Conservation (phyloP, 108 stramenopile species). For the Mediolabrus comicus region DNA sequence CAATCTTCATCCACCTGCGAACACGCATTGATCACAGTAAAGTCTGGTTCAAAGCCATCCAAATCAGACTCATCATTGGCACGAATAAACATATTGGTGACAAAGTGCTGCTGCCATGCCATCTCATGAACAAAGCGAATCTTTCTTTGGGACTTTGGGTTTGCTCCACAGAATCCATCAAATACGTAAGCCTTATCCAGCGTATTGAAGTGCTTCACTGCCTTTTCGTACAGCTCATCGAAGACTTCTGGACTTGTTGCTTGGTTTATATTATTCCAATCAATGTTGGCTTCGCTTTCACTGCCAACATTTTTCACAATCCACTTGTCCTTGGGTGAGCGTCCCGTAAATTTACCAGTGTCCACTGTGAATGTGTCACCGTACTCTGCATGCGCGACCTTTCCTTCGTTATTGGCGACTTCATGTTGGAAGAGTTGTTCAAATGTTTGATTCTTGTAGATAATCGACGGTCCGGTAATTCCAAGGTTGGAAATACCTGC, state of each 20-base stretch:
- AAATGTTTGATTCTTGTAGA: slow-evolving; percentile 92
- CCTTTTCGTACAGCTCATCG: slow-evolving; percentile 92
- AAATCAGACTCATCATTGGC: slow-evolving; percentile 71
- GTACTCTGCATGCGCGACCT: slow-evolving; percentile 77
- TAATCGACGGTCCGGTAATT: slow-evolving; percentile 74
- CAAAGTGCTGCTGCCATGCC: slow-evolving; percentile 98
- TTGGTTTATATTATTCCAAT: slow-evolving; percentile 95
- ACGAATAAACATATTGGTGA: slow-evolving; percentile 98
- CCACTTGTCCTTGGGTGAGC: slow-evolving; percentile 96
- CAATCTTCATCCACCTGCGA: slow-evolving; percentile 87
- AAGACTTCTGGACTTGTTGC: slow-evolving; percentile 90
- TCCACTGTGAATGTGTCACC: slow-evolving; percentile 93
- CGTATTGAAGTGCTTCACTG: slow-evolving; percentile 88
- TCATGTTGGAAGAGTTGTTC: slow-evolving; percentile 93
- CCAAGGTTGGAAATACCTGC: slow-evolving; percentile 71
- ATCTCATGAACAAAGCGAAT: slow-evolving; percentile 96
- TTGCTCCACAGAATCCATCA: slow-evolving; percentile 93
- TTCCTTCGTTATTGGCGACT: slow-evolving; percentile 86
- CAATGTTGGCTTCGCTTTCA: slow-evolving; percentile 81
- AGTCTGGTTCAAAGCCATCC: slow-evolving; percentile 90
- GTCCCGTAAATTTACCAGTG: slow-evolving; percentile 97
- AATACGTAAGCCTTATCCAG: slow-evolving; percentile 89
- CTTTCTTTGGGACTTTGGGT: slow-evolving; percentile 82
- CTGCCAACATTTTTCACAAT: slow-evolving; percentile 74
- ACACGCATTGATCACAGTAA: slow-evolving; percentile 97